These are phyloP conservation scores for Xylariaceae sp. DNA, from an alignment of 2,329 filamentous ascomycete species.

Conservation along the genomic window DNA sequence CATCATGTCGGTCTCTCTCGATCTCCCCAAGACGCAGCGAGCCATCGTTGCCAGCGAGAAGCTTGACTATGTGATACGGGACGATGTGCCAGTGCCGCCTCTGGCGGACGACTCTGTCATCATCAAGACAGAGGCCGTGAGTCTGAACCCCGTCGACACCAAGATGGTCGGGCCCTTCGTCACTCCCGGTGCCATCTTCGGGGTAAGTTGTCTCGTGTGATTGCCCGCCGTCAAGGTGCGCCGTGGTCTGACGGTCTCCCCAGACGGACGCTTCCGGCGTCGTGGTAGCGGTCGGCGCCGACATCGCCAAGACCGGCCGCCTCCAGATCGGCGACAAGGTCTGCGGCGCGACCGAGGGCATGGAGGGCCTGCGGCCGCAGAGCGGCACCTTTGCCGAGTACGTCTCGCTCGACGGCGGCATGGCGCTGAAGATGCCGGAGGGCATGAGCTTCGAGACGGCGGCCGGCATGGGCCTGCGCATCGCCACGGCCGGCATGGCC, in stretches of 20 bases:
- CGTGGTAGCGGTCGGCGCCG: constrained; percentile 10
- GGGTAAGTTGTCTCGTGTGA: constrained; percentile 2
- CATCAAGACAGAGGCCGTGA: constrained; percentile 5
- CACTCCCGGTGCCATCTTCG: constrained; percentile 1
- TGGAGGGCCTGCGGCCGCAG: constrained; percentile 18
- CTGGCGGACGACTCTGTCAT: constrained; percentile 3
- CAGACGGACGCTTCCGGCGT: constrained; percentile 8
- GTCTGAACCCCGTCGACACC: constrained; percentile 4
- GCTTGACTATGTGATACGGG: constrained; percentile 5
- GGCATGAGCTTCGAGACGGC: constrained; percentile 23
- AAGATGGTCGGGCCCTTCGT: constrained; percentile 4
- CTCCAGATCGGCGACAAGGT: constrained; percentile 27
- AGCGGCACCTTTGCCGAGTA: constrained; percentile 30
- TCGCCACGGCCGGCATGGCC: constrained; percentile 22
- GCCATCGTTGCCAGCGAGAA: constrained; percentile 6
- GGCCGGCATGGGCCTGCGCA: constrained; percentile 21
- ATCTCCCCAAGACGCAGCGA: constrained; percentile 4
- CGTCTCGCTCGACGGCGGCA: constrained; percentile 18
- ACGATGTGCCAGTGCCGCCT: constrained; percentile 2
- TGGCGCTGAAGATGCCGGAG: constrained; percentile 24
- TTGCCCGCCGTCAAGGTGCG: not conserved
- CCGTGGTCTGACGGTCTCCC: not conserved
- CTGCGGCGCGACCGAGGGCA: constrained; percentile 27
- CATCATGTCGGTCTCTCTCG: constrained; percentile 2
- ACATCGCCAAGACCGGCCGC: constrained; percentile 5